Evolutionary conservation across 495 filamentous ascomycete species (phyloP), one percentile per base, ranked within the genome.

Genomic region (Delitschia confertaspora): DNA sequence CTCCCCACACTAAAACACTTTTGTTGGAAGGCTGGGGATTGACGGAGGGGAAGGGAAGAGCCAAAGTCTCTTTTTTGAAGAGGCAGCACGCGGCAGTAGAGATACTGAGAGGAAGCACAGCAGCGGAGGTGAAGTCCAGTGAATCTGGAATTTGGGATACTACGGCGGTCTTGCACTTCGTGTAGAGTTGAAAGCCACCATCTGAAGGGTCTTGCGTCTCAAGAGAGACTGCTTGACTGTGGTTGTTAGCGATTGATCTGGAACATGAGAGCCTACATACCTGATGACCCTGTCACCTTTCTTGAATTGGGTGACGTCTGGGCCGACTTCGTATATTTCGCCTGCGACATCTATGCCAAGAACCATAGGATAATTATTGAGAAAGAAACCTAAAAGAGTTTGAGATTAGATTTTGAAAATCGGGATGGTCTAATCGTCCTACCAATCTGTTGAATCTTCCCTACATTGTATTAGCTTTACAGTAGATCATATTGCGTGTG

Each of bases 1-100:
- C 79, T 21, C 78, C 78, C 70, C 77, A 84, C 38, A 82, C 58
- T 2, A 82, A 55, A 0, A 83, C 31, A 1, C 57, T 61, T 38
- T 74, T 53, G 2, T 60, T 65, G 0, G 47, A 63, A 4, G 22
- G 6, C 1, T 64, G 46, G 4, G 58, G 53, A 0, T 13, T 18
- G 46, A 46, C 18, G 59, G 51, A 6, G 56, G 63, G 23, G 8
- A 37, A 42, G 0, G 60, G 53, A 4, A 72, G 59, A 6, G 53
- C 64, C 0, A 82, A 63, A 11, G 61, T 42, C 14, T 60, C 52
- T 11, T 57, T 44, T 27, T 62, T 56, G 47, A 69, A 80, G 5
- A 83, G 59, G 1, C 65, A 71, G 19, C 57, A 57, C 6, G 71
- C 65, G 2, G 77, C 73, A 0, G 78, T 80, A 1, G 69, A 63